phyloP scores from a whole-genome alignment of 257 asterid species.

The Fraxinus quadrangulata region DNA sequence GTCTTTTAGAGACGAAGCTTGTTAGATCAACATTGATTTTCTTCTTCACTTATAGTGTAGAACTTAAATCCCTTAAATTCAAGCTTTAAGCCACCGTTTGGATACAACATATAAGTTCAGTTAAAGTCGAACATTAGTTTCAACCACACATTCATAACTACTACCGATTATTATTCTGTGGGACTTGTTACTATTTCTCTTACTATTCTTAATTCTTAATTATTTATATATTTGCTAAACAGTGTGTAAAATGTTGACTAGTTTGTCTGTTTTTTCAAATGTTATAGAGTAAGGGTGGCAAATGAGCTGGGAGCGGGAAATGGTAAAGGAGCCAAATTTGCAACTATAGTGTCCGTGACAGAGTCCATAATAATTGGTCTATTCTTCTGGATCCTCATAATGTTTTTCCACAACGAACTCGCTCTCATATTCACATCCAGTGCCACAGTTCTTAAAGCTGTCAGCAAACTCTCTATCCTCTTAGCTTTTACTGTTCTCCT shows the following conservation, averaged over 20 bases:
- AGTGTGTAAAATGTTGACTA: not conserved
- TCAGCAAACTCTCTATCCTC: constrained; percentile 56
- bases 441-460: constrained; percentile 44
- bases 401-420: constrained; percentile 48
- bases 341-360: constrained; percentile 55
- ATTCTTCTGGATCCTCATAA: constrained; percentile 52
- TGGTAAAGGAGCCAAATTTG: constrained; percentile 68
- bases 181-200: too few species aligned
- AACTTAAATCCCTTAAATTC: too few species aligned
- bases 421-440: constrained; percentile 57
- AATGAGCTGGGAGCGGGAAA: constrained; percentile 76
- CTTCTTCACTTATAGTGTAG: not conserved
- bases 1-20: not conserved
- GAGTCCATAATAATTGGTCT: constrained; percentile 49
- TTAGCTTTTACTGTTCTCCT: constrained; percentile 61
- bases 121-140: too few species aligned
- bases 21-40: not conserved
- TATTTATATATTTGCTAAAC: too few species aligned
- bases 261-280: not conserved
- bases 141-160: too few species aligned
- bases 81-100: too few species aligned
- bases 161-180: too few species aligned
- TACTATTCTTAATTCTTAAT: too few species aligned
- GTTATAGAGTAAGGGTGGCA: constrained; percentile 71
- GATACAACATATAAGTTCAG: too few species aligned